Percentiles rank a stretch among this genome's conserved stretches.
Evolutionary conservation across 2,329 filamentous ascomycete genomes (phyloP).

Genomic region (Colletotrichum horii): DNA sequence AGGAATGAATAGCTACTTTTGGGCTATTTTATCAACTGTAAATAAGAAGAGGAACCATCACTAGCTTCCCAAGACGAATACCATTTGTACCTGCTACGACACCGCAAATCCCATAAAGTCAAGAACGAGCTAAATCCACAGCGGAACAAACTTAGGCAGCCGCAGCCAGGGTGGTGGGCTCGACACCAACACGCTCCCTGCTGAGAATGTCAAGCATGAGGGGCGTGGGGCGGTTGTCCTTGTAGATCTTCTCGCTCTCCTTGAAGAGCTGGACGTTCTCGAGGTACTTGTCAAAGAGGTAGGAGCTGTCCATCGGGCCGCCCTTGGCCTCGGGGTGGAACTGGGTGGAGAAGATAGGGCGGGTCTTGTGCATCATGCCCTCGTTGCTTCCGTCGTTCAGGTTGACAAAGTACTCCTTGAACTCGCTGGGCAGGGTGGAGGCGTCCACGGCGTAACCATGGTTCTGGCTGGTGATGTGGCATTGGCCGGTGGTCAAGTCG

Average conservation of each 20-base stretch:
- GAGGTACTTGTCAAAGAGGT: constrained; percentile 96
- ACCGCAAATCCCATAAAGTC: neutral
- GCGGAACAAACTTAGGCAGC: constrained; percentile 38
- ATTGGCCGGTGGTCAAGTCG: constrained; percentile 93
- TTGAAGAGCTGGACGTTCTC: constrained; percentile 91
- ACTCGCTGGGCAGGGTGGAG: constrained; percentile 80
- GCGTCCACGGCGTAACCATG: constrained; percentile 96
- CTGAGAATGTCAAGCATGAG: constrained; percentile 89
- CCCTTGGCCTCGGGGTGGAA: constrained; percentile 99
- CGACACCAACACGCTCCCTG: constrained; percentile 93
- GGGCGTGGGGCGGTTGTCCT: constrained; percentile 86
- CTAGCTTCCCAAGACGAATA: neutral
- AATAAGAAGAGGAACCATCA: constrained; percentile 2
- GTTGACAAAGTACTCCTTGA: constrained; percentile 99
- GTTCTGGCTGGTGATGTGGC: constrained; percentile 98
- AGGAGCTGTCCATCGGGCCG: constrained; percentile 92
- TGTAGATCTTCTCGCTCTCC: constrained; percentile 77
- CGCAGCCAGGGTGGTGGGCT: constrained; percentile 65
- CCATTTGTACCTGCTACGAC: neutral
- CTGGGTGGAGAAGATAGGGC: constrained; percentile 97
- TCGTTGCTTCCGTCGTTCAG: constrained; percentile 98
- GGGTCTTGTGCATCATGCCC: constrained; percentile 93
- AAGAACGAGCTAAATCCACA: neutral
- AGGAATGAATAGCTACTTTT: neutral
- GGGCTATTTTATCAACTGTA: neutral